These are phyloP conservation scores for Arthrobotrys pseudoclavata DNA, from an alignment of 2,329 filamentous ascomycete genomes.

Conservation along the genomic window DNA sequence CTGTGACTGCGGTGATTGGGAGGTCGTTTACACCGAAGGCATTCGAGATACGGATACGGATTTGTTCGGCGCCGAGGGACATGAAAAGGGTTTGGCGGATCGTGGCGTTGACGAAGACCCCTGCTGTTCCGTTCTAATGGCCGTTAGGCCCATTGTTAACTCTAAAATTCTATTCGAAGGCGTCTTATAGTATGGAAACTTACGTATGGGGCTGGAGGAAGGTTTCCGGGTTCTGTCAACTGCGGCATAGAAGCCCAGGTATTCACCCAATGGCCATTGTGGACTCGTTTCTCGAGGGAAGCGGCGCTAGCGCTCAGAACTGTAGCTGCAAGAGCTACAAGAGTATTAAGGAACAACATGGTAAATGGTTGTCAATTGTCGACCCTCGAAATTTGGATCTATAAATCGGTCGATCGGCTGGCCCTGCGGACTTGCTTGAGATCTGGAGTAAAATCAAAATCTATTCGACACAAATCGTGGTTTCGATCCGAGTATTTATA, in stretches of 20 bases:
- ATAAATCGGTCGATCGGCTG: not conserved
- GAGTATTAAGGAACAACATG: conserved; percentile 40
- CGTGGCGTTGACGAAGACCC: conserved; percentile 73
- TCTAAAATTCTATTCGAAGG: not conserved
- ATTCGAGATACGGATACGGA: conserved; percentile 76
- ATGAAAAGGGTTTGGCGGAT: conserved; percentile 76
- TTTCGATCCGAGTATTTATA: conserved; percentile 22
- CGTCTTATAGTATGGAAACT: conserved; percentile 60
- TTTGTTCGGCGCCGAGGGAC: conserved; percentile 71
- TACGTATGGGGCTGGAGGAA: conserved; percentile 74
- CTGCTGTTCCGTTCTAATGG: conserved; percentile 65
- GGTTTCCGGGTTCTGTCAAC: conserved; percentile 74
- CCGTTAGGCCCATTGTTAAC: not conserved
- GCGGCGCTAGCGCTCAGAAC: conserved; percentile 31
- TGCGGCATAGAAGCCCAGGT: conserved; percentile 78
- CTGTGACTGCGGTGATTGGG: conserved; percentile 72
- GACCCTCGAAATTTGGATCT: conserved; percentile 9
- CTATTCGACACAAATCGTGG: conserved; percentile 8
- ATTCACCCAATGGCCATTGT: conserved; percentile 71
- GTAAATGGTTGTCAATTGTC: conserved; percentile 17
- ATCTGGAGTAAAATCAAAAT: not conserved
- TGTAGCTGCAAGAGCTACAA: conserved; percentile 45
- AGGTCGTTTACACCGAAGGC: conserved; percentile 75
- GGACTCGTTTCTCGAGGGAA: conserved; percentile 46
- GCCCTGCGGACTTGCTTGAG: conserved; percentile 12